Conservation (phyloP, 2,329 filamentous ascomycete species). For the Alternaria conjuncta region DNA sequence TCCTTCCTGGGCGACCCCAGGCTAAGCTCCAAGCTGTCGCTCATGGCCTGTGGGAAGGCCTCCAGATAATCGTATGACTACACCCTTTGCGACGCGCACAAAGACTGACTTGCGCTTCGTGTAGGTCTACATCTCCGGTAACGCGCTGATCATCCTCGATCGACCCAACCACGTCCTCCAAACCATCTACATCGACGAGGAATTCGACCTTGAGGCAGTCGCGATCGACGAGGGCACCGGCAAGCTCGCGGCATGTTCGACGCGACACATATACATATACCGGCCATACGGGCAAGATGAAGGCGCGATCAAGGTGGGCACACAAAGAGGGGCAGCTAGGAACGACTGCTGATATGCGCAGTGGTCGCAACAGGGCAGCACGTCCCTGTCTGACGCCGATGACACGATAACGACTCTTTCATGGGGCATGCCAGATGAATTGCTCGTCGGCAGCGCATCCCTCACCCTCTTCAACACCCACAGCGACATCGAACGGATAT, state of each 20-base stretch:
- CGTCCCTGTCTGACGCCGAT: slow-evolving; percentile 55
- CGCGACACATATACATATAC: slow-evolving; percentile 74
- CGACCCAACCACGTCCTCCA: slow-evolving; percentile 79
- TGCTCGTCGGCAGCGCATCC: slow-evolving; percentile 75
- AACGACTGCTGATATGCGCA: slow-evolving; percentile 40
- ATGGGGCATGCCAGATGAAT: slow-evolving; percentile 86
- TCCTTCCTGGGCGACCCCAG: slow-evolving; percentile 80
- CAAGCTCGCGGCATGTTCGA: slow-evolving; percentile 80
- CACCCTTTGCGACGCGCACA: slow-evolving; percentile 1
- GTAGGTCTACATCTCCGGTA: slow-evolving; percentile 88
- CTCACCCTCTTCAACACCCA: slow-evolving; percentile 73
- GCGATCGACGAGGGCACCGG: slow-evolving; percentile 81
- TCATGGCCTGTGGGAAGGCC: slow-evolving; percentile 74
- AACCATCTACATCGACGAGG: slow-evolving; percentile 85
- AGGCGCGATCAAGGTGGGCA: slow-evolving; percentile 73
- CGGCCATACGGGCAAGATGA: slow-evolving; percentile 74
- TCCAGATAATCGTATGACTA: slow-evolving; percentile 71
- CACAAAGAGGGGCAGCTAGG: slow-evolving; percentile 1
- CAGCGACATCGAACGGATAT: slow-evolving; percentile 64
- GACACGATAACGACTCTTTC: slow-evolving; percentile 69
- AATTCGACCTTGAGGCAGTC: slow-evolving; percentile 73
- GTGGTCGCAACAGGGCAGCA: slow-evolving; percentile 69
- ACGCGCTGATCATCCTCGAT: slow-evolving; percentile 82
- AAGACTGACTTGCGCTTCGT: slow-evolving; percentile 9
- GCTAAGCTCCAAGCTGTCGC: slow-evolving; percentile 78